These are phyloP conservation scores for Apiotrichum montevideense DNA, from an alignment of 1,284 basidiomycete species.

Conservation along the genomic window DNA sequence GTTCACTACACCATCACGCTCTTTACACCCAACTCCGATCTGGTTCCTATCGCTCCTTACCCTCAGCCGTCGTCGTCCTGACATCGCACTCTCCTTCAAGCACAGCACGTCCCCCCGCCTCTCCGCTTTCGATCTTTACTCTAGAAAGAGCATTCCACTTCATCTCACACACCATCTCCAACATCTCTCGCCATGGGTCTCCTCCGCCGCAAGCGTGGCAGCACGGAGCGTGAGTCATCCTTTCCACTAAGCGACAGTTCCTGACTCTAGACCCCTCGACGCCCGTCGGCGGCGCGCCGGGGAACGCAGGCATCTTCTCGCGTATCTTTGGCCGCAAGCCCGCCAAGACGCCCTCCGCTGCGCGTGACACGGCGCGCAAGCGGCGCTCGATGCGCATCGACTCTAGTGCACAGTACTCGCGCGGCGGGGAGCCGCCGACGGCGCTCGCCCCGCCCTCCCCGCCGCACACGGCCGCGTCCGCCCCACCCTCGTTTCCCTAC, in stretches of 20 bases:
- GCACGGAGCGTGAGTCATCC: neutral
- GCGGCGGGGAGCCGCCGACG: neutral
- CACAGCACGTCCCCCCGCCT: too few relatives aligned
- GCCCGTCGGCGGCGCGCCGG: neutral
- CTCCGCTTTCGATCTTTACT: too few relatives aligned
- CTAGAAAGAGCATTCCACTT: neutral
- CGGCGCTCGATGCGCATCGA: neutral
- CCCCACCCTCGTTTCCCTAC: neutral
- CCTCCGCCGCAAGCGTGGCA: neutral
- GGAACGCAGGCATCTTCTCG: neutral
- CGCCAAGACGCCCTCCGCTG: neutral
- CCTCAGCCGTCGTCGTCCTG: too few relatives aligned
- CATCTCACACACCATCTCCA: neutral
- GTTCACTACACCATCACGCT: too few relatives aligned
- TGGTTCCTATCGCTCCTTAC: too few relatives aligned
- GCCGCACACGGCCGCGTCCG: too few relatives aligned
- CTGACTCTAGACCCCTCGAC: neutral
- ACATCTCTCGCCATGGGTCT: neutral
- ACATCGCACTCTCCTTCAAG: too few relatives aligned
- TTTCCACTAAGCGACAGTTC: neutral
- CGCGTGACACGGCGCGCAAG: neutral
- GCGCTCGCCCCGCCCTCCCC: too few relatives aligned
- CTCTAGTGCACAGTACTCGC: too few relatives aligned
- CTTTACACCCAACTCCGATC: too few relatives aligned
- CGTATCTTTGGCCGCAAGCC: conserved; percentile 1